These are phyloP conservation scores for Neoboletus magnificus DNA, from an alignment of 768 basidiomycete species.

Conservation along the genomic window DNA sequence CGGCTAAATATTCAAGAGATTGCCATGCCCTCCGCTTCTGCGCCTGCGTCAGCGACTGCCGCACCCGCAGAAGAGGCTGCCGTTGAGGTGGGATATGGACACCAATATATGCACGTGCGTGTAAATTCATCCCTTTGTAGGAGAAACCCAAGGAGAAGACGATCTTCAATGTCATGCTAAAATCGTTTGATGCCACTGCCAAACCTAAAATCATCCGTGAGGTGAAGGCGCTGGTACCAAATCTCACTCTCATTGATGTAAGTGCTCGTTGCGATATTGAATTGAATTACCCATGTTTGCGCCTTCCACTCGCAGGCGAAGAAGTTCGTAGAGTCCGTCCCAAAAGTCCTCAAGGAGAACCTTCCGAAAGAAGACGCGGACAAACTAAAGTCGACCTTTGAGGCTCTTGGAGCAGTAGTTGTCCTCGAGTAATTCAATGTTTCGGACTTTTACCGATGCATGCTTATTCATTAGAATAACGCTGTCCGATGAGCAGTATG, in stretches of 20 bases:
- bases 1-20: constrained; percentile 97
- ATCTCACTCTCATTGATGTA: constrained; percentile 96
- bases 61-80: constrained; percentile 59
- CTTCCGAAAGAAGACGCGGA: constrained; percentile 96
- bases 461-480: constrained; percentile 16
- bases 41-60: constrained; percentile 49
- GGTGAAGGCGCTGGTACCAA: constrained; percentile 93
- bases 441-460: constrained; percentile 9
- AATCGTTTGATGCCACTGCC: constrained; percentile 85
- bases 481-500: constrained; percentile 12
- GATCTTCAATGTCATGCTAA: constrained; percentile 90
- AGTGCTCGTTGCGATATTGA: constrained; percentile 30
- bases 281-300: not conserved
- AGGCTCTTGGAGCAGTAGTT: constrained; percentile 84
- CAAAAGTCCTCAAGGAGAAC: constrained; percentile 92
- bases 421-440: constrained; percentile 62
- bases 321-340: constrained; percentile 96
- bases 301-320: constrained; percentile 66
- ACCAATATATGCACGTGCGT: not conserved
- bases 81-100: constrained; percentile 48
- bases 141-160: constrained; percentile 99
- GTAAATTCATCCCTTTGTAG: constrained; percentile 32
- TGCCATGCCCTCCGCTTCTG: constrained; percentile 79
- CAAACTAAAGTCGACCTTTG: constrained; percentile 89
- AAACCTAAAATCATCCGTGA: constrained; percentile 98